Conservation (phyloP, 257 asterid species). For the Paulownia fortunei region DNA sequence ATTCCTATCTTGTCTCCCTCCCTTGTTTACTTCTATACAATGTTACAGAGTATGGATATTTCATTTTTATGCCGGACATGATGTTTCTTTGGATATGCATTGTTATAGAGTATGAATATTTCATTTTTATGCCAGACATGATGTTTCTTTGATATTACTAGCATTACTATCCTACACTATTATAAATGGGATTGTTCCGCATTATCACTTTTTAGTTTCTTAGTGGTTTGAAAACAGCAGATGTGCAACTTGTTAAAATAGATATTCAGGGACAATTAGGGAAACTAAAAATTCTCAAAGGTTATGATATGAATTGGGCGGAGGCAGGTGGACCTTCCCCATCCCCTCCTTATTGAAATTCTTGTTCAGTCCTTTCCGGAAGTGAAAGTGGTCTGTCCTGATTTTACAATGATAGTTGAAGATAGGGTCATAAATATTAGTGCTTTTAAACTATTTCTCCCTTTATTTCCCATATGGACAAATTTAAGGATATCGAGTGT, state of each 20-base stretch:
- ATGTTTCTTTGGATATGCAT: conserved; percentile 3
- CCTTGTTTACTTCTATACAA: background rate
- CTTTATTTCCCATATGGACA: background rate
- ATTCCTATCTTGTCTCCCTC: background rate
- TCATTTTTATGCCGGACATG: background rate
- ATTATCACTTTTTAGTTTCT: background rate
- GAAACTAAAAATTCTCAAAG: background rate
- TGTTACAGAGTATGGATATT: background rate
- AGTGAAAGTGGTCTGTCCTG: conserved; percentile 13
- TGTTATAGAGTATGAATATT: background rate
- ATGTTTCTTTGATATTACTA: conserved; percentile 5
- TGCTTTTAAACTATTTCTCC: conserved; percentile 11
- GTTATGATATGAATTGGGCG: background rate
- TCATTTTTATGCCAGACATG: background rate
- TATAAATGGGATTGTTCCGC: conserved; percentile 11
- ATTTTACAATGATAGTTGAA: background rate
- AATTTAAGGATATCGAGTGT: background rate
- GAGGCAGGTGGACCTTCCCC: background rate
- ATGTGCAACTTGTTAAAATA: background rate
- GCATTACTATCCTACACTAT: background rate
- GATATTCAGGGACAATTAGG: background rate
- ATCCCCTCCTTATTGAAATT: background rate
- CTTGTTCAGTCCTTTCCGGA: conserved; percentile 2
- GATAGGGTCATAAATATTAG: background rate
- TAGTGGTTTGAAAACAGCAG: conserved; percentile 23